phyloP scores from a whole-genome alignment of 805 yeast genomes.

The Candida yuanshanica region DNA sequence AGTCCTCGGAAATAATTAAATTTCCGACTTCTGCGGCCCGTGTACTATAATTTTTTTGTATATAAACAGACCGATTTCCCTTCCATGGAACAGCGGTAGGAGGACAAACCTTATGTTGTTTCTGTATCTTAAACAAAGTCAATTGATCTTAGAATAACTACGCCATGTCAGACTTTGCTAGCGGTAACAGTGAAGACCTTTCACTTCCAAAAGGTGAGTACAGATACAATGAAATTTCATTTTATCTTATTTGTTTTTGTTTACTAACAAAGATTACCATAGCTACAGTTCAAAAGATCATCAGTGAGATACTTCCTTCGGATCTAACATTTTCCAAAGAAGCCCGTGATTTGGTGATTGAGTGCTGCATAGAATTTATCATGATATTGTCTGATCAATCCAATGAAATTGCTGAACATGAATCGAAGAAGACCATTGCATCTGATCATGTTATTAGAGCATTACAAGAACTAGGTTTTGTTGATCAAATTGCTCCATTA shows the following conservation, averaged over 20 bases:
- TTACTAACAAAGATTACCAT: conserved; percentile 26
- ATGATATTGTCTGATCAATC: conserved; percentile 92
- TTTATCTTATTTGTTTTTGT: background rate
- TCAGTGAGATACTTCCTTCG: conserved; percentile 83
- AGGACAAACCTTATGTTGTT: background rate
- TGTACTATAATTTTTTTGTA: background rate
- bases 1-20: background rate
- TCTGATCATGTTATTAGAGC: conserved; percentile 95
- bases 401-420: conserved; percentile 94
- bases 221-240: no score
- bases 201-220: conserved; percentile 38
- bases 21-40: conserved; percentile 9
- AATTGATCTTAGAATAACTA: background rate
- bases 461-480: conserved; percentile 78
- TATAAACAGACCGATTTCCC: conserved; percentile 2
- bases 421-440: conserved; percentile 92
- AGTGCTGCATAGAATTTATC: conserved; percentile 92
- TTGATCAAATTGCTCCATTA: conserved; percentile 75
- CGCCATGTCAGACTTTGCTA: conserved; percentile 15
- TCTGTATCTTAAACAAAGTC: background rate
- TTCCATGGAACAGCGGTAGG: conserved; percentile 1
- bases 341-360: conserved; percentile 91
- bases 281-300: conserved; percentile 95
- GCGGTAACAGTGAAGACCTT: conserved; percentile 28
- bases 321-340: conserved; percentile 87